Conservation (phyloP, 306 rosid species). For the Acmispon strigosus region DNA sequence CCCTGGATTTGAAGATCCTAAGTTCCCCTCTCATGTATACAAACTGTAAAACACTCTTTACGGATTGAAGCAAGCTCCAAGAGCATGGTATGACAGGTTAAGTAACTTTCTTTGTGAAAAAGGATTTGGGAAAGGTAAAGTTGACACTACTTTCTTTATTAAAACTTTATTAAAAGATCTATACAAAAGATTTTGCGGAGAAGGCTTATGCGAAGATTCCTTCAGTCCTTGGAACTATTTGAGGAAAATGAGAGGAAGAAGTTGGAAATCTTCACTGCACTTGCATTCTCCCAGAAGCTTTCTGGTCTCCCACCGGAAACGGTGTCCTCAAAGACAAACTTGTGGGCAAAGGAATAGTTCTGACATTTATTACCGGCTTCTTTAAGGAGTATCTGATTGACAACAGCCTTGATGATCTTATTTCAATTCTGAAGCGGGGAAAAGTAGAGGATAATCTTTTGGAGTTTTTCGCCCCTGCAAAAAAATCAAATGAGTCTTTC, state of each 20-base stretch:
- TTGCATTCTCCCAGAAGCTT: slow-evolving; percentile 97
- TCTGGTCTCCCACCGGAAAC: slow-evolving; percentile 99
- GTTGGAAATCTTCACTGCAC: slow-evolving; percentile 99
- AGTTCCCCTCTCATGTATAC: too few species aligned
- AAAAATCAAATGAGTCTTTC: slow-evolving; percentile 74
- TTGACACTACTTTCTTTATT: too few species aligned
- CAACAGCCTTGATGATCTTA: slow-evolving; percentile 97
- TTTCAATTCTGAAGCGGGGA: slow-evolving; percentile 90
- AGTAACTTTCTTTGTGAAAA: too few species aligned
- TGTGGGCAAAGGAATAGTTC: slow-evolving; percentile 98
- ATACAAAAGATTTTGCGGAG: slow-evolving; percentile 90
- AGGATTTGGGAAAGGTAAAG: too few species aligned
- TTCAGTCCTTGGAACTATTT: slow-evolving; percentile 94
- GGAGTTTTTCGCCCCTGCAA: slow-evolving; percentile 80
- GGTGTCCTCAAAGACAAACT: slow-evolving; percentile 94
- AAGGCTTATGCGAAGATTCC: slow-evolving; percentile 87
- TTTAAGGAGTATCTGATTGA: slow-evolving; percentile 93
- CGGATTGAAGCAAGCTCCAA: too few species aligned
- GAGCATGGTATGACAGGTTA: too few species aligned
- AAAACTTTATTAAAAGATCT: too few species aligned
- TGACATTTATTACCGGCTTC: slow-evolving; percentile 87
- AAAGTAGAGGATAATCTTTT: slow-evolving; percentile 93
- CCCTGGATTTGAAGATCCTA: too few species aligned
- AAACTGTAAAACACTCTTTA: too few species aligned
- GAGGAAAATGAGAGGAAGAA: slow-evolving; percentile 99